phyloP scores from a whole-genome alignment of 2,329 filamentous ascomycete genomes.

The Pseudocercospora pini-densiflorae region DNA sequence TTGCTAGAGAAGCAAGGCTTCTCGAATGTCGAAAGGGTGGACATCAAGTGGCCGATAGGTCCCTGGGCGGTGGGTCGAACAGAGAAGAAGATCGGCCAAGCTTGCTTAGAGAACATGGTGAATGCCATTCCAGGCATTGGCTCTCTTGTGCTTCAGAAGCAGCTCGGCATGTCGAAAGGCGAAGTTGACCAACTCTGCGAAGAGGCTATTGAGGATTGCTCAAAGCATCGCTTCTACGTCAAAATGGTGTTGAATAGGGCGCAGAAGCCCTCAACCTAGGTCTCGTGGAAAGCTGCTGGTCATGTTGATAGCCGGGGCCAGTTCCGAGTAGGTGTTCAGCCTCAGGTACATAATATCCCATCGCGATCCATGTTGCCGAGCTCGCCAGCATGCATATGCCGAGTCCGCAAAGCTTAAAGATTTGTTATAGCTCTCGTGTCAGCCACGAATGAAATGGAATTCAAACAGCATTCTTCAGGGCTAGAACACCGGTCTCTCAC shows the following conservation, averaged over 20 bases:
- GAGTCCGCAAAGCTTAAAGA: constrained; percentile 4
- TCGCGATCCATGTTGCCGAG: constrained; percentile 3
- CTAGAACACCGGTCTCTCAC: not conserved
- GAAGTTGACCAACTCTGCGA: constrained; percentile 49
- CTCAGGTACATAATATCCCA: not conserved
- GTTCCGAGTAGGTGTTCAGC: not conserved
- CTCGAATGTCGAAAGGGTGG: constrained; percentile 46
- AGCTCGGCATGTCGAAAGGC: constrained; percentile 46
- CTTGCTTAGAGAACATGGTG: constrained; percentile 21
- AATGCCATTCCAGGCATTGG: constrained; percentile 48
- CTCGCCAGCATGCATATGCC: not conserved
- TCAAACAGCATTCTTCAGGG: not conserved
- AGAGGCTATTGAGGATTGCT: constrained; percentile 41
- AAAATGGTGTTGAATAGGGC: not conserved
- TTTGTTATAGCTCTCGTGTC: constrained; percentile 1
- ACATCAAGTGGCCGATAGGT: constrained; percentile 45
- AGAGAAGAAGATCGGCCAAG: constrained; percentile 41
- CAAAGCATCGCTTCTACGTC: not conserved
- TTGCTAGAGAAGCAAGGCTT: constrained; percentile 41
- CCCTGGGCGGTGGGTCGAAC: constrained; percentile 43
- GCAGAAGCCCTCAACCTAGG: not conserved
- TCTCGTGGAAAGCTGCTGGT: not conserved
- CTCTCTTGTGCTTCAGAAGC: constrained; percentile 45
- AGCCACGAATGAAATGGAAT: constrained; percentile 4
- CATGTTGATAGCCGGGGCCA: not conserved